Evolutionary conservation across 2,329 filamentous ascomycete species (phyloP).

Genomic region (Verticillium dahliae): DNA sequence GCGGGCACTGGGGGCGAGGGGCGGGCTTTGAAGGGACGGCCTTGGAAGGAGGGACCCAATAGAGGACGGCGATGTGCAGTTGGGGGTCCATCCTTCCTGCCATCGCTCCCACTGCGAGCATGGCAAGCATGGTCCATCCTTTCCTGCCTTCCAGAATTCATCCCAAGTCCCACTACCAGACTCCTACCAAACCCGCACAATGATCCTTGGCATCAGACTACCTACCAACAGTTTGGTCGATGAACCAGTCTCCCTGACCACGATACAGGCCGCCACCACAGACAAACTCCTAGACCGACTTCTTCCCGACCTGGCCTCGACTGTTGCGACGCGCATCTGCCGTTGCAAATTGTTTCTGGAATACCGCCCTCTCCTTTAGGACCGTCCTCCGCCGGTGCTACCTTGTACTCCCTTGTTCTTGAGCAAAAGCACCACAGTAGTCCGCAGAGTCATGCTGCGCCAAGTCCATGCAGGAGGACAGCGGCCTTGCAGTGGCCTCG

Average conservation of each 20-base stretch:
- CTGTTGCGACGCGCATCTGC: neutral
- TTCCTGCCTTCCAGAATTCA: neutral
- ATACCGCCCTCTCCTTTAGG: neutral
- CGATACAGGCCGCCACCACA: neutral
- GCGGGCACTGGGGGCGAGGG: neutral
- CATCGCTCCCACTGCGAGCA: neutral
- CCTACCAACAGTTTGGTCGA: too few species aligned
- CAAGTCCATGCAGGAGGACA: neutral
- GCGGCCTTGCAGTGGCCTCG: neutral
- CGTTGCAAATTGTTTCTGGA: neutral
- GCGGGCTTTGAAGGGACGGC: neutral
- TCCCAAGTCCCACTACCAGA: neutral
- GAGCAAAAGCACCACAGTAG: neutral
- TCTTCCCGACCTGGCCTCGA: neutral
- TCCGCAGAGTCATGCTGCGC: neutral
- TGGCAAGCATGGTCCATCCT: neutral
- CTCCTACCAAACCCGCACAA: too few species aligned
- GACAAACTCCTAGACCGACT: neutral
- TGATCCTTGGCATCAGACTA: too few species aligned
- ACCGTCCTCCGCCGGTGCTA: neutral
- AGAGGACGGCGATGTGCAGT: neutral
- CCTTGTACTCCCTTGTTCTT: neutral
- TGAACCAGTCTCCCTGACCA: too few species aligned
- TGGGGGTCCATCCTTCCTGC: neutral
- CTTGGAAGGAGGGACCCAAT: neutral